These are phyloP conservation scores for Fremontodendron californicum DNA, from an alignment of 345 rosid species.

Conservation along the genomic window DNA sequence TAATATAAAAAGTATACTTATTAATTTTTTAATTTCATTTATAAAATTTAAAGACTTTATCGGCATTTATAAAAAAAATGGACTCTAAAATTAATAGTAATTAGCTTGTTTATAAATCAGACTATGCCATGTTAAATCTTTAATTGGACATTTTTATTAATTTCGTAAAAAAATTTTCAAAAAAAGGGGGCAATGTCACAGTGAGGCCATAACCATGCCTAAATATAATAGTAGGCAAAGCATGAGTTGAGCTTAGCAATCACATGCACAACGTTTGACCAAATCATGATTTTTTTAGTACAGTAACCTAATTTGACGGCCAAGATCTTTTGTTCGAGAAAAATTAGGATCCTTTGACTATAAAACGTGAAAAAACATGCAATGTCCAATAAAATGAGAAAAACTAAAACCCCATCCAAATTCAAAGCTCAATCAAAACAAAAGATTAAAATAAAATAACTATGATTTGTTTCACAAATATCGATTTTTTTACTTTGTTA, in stretches of 20 bases:
- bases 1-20: too few species aligned
- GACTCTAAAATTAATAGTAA: too few species aligned
- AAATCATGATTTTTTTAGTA: neutral
- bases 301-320: neutral
- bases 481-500: neutral
- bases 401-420: neutral
- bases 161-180: too few species aligned
- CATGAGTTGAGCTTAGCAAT: neutral
- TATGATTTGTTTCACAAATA: neutral
- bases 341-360: constrained; percentile 3
- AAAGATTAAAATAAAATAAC: neutral
- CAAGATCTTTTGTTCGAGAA: neutral
- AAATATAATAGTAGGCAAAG: neutral
- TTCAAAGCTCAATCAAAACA: neutral
- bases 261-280: neutral
- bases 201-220: neutral
- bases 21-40: too few species aligned
- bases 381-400: neutral
- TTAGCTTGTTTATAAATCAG: too few species aligned
- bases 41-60: too few species aligned
- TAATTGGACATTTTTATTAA: too few species aligned
- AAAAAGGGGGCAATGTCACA: neutral
- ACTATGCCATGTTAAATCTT: too few species aligned
- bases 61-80: too few species aligned
- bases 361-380: neutral